Evolutionary conservation across 2,329 filamentous ascomycete genomes (phyloP), one percentile per base, ranked within the genome.

Genomic region (Beauveria brongniartii): DNA sequence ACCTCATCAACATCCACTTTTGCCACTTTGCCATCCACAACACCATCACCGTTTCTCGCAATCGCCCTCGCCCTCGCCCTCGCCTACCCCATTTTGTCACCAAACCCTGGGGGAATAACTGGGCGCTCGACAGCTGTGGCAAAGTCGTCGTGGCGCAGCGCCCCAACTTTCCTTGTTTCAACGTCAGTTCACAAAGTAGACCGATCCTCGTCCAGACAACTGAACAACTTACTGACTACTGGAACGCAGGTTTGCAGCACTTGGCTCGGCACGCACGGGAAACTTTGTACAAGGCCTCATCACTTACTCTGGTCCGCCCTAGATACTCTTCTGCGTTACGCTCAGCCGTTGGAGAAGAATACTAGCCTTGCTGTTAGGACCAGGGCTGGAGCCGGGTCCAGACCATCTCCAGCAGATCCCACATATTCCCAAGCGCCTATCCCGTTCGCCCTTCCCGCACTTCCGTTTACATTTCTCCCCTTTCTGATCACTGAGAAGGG

Each of bases 381-480:
- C 40, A 52, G 48, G 56, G 56, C 48, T 34, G 12, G 40, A 52
- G 47, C 56, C 47, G 24, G 47, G 56, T 24, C 56, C 44, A 40
- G 56, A 48, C 26, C 48, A 54, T 54, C 50, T 60, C 30, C 41
- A 54, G 50, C 50, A 54, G 50, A 60, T 60, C 50, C 58, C 50
- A 60, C 50, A 60, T 44, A 48, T 47, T 41, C 26, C 16, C 20
- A 59, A 41, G 50, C 50, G 51, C 34, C 30, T 60, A 40, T 54
- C 50, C 58, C 41, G 44, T 60, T 60, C 10, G 14, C 22, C 34
- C 58, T 40, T 60, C 16, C 58, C 50, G 48, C 48, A 59, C 47
- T 53, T 53, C 40, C 37, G 24, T 26, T 24, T 8, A 24, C 12
- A 37, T 46, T 28, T 24, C 30, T 46, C n/a, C 41, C 28, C 37